Conservation (phyloP, 164 flowering plant species). For the Chimonanthus salicifolius region DNA sequence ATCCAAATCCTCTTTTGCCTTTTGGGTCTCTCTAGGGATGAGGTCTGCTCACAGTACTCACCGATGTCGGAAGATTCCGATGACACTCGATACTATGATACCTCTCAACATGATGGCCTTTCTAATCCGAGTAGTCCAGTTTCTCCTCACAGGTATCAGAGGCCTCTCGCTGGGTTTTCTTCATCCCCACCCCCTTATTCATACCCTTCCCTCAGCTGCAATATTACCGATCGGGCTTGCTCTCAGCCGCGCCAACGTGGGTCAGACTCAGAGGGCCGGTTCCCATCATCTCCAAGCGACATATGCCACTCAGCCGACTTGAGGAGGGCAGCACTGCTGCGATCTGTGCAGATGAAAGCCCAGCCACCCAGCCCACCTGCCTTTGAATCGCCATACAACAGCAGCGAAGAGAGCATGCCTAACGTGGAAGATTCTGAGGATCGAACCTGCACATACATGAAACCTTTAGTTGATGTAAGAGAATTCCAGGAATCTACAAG, state of each 20-base stretch:
- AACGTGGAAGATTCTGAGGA: conserved; percentile 47
- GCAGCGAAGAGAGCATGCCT: conserved; percentile 33
- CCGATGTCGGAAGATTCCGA: conserved; percentile 97
- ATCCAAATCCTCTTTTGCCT: neutral
- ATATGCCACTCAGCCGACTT: conserved; percentile 95
- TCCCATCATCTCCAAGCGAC: conserved; percentile 98
- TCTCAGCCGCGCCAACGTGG: conserved; percentile 70
- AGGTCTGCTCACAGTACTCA: conserved; percentile 63
- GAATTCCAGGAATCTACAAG: conserved; percentile 23
- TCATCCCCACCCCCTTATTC: conserved; percentile 30
- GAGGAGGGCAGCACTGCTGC: conserved; percentile 82
- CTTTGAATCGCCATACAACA: conserved; percentile 34
- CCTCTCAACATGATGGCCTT: conserved; percentile 47
- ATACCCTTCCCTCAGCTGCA: conserved; percentile 24
- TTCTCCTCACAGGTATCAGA: conserved; percentile 74
- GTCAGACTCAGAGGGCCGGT: conserved; percentile 82
- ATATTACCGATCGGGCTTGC: conserved; percentile 20
- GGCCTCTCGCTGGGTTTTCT: conserved; percentile 28
- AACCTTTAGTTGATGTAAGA: conserved; percentile 47
- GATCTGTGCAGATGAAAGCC: conserved; percentile 91
- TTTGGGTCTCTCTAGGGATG: conserved; percentile 53
- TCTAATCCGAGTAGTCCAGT: conserved; percentile 60
- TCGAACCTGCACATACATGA: conserved; percentile 37
- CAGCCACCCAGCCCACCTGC: conserved; percentile 50
- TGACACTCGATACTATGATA: conserved; percentile 65